phyloP scores from a whole-genome alignment of 2,329 filamentous ascomycete genomes.

The Epicoccum sorghinum region DNA sequence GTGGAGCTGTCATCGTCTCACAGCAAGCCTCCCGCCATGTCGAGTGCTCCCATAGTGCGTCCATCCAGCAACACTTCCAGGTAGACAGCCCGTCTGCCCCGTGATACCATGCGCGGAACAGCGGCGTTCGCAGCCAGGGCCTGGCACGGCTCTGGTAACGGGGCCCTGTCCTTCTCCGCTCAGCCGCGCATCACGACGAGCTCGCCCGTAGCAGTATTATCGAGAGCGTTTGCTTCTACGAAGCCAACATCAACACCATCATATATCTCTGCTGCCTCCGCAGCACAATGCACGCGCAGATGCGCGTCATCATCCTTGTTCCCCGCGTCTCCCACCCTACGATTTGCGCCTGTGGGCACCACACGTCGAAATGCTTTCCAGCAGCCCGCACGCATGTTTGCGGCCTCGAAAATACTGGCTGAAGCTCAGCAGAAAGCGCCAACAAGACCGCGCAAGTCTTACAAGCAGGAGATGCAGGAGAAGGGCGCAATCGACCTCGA shows the following conservation, averaged over 20 bases:
- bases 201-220: constrained; percentile 17
- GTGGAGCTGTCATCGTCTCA: constrained; percentile 20
- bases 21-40: constrained; percentile 29
- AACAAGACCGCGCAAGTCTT: constrained; percentile 38
- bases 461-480: constrained; percentile 48
- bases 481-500: constrained; percentile 44
- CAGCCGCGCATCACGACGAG: constrained; percentile 30
- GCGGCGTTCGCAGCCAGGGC: constrained; percentile 39
- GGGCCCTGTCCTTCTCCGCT: constrained; percentile 43
- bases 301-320: constrained; percentile 17
- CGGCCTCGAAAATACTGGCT: constrained; percentile 32
- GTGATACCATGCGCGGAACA: constrained; percentile 44
- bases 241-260: constrained; percentile 12
- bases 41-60: constrained; percentile 23
- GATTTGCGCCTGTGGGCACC: constrained; percentile 25
- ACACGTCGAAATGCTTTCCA: constrained; percentile 35
- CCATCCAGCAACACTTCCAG: constrained; percentile 22
- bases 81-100: constrained; percentile 33
- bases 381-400: constrained; percentile 37
- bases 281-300: constrained; percentile 7
- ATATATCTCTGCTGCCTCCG: background rate
- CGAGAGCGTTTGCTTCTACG: constrained; percentile 24
- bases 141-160: constrained; percentile 44
- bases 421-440: constrained; percentile 32
- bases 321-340: constrained; percentile 18